Evolutionary conservation across 345 rosid genomes (phyloP), one percentile per base, ranked within the genome.

Genomic region (Physaria fendleri): DNA sequence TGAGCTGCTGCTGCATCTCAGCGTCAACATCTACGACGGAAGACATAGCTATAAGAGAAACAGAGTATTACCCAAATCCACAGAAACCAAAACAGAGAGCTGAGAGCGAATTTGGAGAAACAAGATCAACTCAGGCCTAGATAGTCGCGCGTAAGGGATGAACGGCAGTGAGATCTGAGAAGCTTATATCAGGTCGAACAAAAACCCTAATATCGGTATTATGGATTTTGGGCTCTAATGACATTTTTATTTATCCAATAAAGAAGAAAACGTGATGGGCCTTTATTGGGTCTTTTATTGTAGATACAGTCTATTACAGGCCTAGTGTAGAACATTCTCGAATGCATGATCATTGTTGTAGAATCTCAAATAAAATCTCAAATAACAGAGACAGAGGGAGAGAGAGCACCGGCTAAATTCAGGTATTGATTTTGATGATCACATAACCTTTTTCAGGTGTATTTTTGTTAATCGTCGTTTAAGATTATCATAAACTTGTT

Each of bases 221-320:
- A n/a, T 59, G 60, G 72, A 48, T 14, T 68, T 51, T 67, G 65
- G 72, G 72, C 59, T 57, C 51, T 22, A 13, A 0, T 16, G 2
- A 21, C n/a, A n/a, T n/a, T n/a, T n/a, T n/a, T n/a, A n/a, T 49
- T 27, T 12, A 48, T 7, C 56, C 57, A 2, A 15, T 8, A 8
- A 33, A 1, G 5, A 34, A 25, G n/a, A 22, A 14, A 21, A n/a
- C 23, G 10, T 59, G 5, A 51, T 45, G 73, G 73, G 55, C 67
- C 33, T 43, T 2, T 1, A n/a, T 18, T n/a, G n/a, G 49, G 62
- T 44, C 57, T 18, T 28, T 25, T 3, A 34, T 16, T 28, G 8
- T 9, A 28, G 15, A 21, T 25, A 38, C n/a, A n/a, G n/a, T n/a
- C n/a, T 27, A 16, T 4, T 4, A 42, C 21, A 69, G 56, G 62